Percentiles rank a stretch among this genome's conserved stretches.
These are phyloP conservation scores for Anacardium occidentale DNA, from an alignment of 345 rosid species.

Conservation along the genomic window DNA sequence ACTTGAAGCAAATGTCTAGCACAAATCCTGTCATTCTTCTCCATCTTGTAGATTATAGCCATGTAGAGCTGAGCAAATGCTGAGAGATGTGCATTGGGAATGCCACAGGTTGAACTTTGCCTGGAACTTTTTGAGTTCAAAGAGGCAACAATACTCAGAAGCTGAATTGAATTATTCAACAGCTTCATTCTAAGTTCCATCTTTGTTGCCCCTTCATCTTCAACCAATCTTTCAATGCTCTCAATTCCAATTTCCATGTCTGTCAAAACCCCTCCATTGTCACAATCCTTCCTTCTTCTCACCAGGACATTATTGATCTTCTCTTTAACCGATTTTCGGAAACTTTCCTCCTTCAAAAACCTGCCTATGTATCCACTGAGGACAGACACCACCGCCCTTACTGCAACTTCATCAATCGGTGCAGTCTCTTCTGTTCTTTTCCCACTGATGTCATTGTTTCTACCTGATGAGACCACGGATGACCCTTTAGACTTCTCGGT, in stretches of 20 bases:
- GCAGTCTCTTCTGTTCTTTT: conserved; percentile 1
- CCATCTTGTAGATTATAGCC: conserved; percentile 52
- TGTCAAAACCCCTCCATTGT: conserved; percentile 28
- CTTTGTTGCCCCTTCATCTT: conserved; percentile 14
- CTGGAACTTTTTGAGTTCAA: conserved; percentile 37
- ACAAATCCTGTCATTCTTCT: conserved; percentile 49
- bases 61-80: conserved; percentile 61
- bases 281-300: conserved; percentile 25
- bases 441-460: conserved; percentile 11
- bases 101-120: conserved; percentile 40
- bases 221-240: conserved; percentile 41
- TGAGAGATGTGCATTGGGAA: conserved; percentile 54
- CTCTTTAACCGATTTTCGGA: conserved; percentile 36
- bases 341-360: conserved; percentile 41
- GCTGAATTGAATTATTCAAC: conserved; percentile 36
- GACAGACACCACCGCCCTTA: conserved; percentile 48
- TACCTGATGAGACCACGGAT: conserved; percentile 28
- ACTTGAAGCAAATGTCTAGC: conserved; percentile 58
- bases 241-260: conserved; percentile 42
- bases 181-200: conserved; percentile 30
- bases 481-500: conserved; percentile 25
- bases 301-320: conserved; percentile 41
- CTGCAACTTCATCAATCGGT: conserved; percentile 41
- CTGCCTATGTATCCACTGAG: conserved; percentile 54
- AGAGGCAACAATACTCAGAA: conserved; percentile 43